Conservation (phyloP, 768 basidiomycete species). For the Sutorius australiensis region DNA sequence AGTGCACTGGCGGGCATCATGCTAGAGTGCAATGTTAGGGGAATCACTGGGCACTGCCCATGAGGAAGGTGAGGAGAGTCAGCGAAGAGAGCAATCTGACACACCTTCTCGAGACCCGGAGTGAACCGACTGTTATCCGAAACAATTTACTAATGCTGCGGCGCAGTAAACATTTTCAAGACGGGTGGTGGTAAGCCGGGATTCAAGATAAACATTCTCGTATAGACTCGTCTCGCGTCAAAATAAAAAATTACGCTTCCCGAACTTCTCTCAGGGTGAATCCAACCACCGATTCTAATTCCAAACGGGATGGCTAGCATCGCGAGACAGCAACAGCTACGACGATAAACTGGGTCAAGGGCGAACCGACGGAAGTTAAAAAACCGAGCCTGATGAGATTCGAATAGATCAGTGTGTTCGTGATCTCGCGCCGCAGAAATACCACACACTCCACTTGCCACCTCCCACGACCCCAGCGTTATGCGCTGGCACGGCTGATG, state of each 20-base stretch:
- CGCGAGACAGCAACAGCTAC: background rate
- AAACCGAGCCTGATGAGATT: background rate
- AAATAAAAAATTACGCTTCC: slow-evolving; percentile 1
- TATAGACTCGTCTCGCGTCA: background rate
- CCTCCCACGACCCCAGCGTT: background rate
- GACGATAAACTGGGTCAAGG: background rate
- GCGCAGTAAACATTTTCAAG: no score
- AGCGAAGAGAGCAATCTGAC: background rate
- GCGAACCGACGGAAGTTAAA: background rate
- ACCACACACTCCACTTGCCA: background rate
- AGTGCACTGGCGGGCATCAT: background rate
- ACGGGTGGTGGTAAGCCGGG: background rate
- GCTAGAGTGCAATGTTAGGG: background rate
- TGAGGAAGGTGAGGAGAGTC: background rate
- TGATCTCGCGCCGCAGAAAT: background rate
- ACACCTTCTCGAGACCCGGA: background rate
- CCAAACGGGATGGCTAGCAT: slow-evolving; percentile 3
- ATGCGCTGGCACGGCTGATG: background rate
- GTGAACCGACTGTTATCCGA: no score
- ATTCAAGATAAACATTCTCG: background rate
- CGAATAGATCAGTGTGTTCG: background rate
- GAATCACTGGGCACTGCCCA: slow-evolving; percentile 5
- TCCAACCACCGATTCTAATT: background rate
- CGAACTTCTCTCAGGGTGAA: background rate
- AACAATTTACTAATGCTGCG: no score